Base-by-base conservation (phyloP, 345 rosid genomes). In the Eucalyptus curtisii region DNA sequence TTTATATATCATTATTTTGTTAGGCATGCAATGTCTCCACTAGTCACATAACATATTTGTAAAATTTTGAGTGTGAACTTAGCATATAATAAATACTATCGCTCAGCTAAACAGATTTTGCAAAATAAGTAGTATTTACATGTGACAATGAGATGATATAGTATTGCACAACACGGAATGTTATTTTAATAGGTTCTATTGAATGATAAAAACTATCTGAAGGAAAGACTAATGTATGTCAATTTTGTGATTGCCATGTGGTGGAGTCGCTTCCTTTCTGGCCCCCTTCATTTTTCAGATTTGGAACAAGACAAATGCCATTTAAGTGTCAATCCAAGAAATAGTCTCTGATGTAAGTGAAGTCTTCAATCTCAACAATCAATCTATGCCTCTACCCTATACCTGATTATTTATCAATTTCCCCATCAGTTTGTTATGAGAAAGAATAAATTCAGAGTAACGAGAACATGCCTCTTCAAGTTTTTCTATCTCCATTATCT, bases 401-500 rank as follows among this genome's bases (percentile, higher is more conserved):
- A 17, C 42, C 42, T 31, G 16, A 22, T 47, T 64, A 59, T 48
- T 49, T 33, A 27, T 20, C 5, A 49, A 87, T 13, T 12, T 12
- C n/a, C n/a, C 16, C 81, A 59, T 33, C 49, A 64, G 71, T 42
- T 64, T 55, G 33, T 49, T 19, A 30, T 30, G 87, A 49, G 66
- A 33, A 52, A 49, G 4, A 52, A 52, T 20, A 14, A 86, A 30
- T 48, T 81, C 33, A 31, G 61, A 88, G 90, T 61, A 52, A 90
- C 45, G 85, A 22, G 61, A 79, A 86, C 90, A 64, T 92, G 91
- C 99, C 98, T 96, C 99, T 93, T 97, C 99, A 91, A 97, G 98
- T 90, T 96, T 96, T 91, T 97, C 99, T 16, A 97, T 95, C 92
- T 97, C 99, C 98, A 96, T 96, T 88, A 96, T 94, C 88, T 96